Conservation (phyloP, 371 early-diverging fungal species). For the Syncephalis plumigaleata region DNA sequence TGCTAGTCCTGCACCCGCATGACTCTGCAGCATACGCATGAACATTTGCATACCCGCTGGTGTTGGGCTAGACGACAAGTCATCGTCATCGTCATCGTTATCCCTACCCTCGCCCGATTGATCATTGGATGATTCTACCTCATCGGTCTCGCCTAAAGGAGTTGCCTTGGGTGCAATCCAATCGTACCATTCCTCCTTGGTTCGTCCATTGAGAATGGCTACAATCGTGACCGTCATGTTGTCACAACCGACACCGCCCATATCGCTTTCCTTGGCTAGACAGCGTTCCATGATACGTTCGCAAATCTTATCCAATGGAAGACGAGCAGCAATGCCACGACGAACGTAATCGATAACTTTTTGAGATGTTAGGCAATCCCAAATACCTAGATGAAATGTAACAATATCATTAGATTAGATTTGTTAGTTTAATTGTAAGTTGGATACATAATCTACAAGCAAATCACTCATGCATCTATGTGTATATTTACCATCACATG, state of each 20-base stretch:
- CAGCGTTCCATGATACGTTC: slow-evolving; percentile 84
- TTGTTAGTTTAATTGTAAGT: no score
- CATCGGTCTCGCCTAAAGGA: no score
- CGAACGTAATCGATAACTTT: slow-evolving; percentile 73
- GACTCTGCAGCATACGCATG: no score
- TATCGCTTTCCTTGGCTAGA: slow-evolving; percentile 60
- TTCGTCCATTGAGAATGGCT: slow-evolving; percentile 59
- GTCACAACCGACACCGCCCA: slow-evolving; percentile 90
- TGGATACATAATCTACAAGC: no score
- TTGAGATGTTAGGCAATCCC: slow-evolving; percentile 91
- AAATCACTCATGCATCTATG: no score
- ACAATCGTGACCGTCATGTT: slow-evolving; percentile 95
- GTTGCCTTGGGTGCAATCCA: slow-evolving; percentile 6
- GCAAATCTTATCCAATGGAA: slow-evolving; percentile 42
- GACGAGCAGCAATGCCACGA: slow-evolving; percentile 28
- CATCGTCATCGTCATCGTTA: no score
- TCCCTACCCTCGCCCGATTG: no score
- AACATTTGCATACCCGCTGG: no score
- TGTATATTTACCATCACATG: slow-evolving; percentile 85
- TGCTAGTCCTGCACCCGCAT: no score
- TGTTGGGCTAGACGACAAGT: no score
- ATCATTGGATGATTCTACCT: no score
- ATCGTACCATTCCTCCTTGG: slow-evolving; percentile 47
- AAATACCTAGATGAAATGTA: slow-evolving; percentile 42
- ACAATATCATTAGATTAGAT: not conserved